These are phyloP conservation scores for Candida methanosorbosa DNA, from an alignment of 805 yeast genomes.

Conservation along the genomic window DNA sequence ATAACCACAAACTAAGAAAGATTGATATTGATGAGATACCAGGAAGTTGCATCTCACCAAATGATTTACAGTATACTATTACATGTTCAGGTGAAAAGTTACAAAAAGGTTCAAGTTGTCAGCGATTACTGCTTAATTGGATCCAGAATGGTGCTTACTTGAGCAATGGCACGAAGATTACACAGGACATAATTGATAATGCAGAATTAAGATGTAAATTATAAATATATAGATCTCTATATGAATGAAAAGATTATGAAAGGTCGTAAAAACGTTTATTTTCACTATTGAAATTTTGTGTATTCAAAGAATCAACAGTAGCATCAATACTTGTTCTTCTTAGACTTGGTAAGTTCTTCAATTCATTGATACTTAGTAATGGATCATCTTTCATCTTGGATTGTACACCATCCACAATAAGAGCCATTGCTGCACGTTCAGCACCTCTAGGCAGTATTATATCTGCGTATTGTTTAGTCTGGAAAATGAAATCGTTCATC, in stretches of 20 bases:
- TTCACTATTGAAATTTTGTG: slow-evolving; percentile 17
- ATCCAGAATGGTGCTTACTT: background rate
- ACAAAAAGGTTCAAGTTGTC: too few relatives aligned
- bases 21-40: background rate
- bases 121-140: too few relatives aligned
- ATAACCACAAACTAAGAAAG: too few relatives aligned
- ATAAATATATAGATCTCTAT: background rate
- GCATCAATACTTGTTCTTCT: slow-evolving; percentile 4
- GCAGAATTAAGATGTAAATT: too few relatives aligned
- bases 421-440: slow-evolving; percentile 44
- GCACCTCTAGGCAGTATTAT: slow-evolving; percentile 67
- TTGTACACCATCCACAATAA: slow-evolving; percentile 58
- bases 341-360: too few relatives aligned
- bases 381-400: slow-evolving; percentile 20
- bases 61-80: background rate
- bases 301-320: slow-evolving; percentile 17
- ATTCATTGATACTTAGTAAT: too few relatives aligned
- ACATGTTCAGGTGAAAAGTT: too few relatives aligned
- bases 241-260: background rate
- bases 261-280: slow-evolving; percentile 20
- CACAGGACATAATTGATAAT: background rate
- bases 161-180: background rate
- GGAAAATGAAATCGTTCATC: slow-evolving; percentile 53
- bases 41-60: background rate
- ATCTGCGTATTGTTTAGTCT: slow-evolving; percentile 70